phyloP scores from a whole-genome alignment of 805 yeast species.

The Candida incommunis region DNA sequence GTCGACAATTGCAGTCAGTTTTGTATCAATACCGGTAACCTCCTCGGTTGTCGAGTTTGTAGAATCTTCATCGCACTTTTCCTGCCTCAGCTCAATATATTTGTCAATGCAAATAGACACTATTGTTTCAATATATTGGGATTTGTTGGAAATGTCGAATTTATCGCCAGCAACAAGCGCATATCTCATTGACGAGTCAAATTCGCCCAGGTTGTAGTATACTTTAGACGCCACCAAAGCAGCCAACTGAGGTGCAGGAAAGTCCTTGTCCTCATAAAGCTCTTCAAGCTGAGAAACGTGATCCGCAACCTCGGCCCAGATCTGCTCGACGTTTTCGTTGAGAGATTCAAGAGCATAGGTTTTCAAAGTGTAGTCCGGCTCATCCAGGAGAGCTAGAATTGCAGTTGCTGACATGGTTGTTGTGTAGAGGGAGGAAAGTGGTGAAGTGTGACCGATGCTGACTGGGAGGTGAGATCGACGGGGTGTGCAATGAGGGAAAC shows the following conservation, averaged over 20 bases:
- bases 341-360: constrained; percentile 74
- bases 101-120: constrained; percentile 84
- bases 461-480: too few relatives aligned
- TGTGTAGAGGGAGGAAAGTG: too few relatives aligned
- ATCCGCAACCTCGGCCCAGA: constrained; percentile 97
- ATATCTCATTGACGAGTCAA: constrained; percentile 76
- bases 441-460: too few relatives aligned
- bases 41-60: constrained; percentile 7
- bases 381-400: constrained; percentile 75
- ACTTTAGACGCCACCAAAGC: constrained; percentile 88
- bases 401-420: constrained; percentile 58
- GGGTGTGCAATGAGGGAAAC: too few relatives aligned
- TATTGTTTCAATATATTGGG: constrained; percentile 87
- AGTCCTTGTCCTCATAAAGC: constrained; percentile 69
- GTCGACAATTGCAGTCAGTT: constrained; percentile 60
- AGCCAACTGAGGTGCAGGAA: constrained; percentile 67
- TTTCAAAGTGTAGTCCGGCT: constrained; percentile 63
- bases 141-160: constrained; percentile 58
- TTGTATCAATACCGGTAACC: constrained; percentile 34
- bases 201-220: constrained; percentile 85
- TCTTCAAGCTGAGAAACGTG: constrained; percentile 79
- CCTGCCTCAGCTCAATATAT: constrained; percentile 55
- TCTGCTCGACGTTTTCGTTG: constrained; percentile 70
- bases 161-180: constrained; percentile 74
- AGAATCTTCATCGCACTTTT: constrained; percentile 23